These are phyloP conservation scores for Rhododendron ferrugineum DNA, from an alignment of 148 eudicot species.

Conservation along the genomic window DNA sequence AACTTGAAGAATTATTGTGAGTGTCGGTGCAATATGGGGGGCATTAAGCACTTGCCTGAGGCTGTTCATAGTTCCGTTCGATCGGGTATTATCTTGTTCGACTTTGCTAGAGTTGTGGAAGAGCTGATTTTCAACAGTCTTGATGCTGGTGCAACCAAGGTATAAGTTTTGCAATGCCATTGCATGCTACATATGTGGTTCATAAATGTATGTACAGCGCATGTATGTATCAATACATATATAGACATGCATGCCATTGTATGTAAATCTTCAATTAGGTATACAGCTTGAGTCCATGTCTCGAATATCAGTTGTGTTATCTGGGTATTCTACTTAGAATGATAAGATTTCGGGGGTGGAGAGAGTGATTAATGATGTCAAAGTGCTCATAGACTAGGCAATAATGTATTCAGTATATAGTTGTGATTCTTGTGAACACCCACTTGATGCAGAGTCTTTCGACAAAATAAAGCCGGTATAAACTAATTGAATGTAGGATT, in stretches of 20 bases:
- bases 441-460: not conserved
- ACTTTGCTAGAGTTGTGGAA: constrained; percentile 74
- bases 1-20: not conserved
- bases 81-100: constrained; percentile 64
- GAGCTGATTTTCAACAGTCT: constrained; percentile 92
- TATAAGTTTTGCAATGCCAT: constrained; percentile 9
- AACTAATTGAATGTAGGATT: not conserved
- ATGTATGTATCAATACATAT: not conserved
- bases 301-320: not conserved
- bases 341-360: not conserved
- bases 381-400: not conserved
- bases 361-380: not conserved
- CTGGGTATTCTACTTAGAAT: not conserved
- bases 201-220: not conserved
- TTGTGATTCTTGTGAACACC: not conserved
- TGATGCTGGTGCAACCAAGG: constrained; percentile 91
- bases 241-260: not conserved
- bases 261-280: not conserved
- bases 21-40: constrained; percentile 38
- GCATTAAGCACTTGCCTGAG: constrained; percentile 67
- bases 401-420: not conserved
- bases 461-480: not conserved
- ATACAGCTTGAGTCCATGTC: not conserved
- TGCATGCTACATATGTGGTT: not conserved
- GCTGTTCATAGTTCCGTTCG: constrained; percentile 62